These are phyloP conservation scores for Botryotinia globosa DNA, from an alignment of 2,329 filamentous ascomycete genomes.

Conservation along the genomic window DNA sequence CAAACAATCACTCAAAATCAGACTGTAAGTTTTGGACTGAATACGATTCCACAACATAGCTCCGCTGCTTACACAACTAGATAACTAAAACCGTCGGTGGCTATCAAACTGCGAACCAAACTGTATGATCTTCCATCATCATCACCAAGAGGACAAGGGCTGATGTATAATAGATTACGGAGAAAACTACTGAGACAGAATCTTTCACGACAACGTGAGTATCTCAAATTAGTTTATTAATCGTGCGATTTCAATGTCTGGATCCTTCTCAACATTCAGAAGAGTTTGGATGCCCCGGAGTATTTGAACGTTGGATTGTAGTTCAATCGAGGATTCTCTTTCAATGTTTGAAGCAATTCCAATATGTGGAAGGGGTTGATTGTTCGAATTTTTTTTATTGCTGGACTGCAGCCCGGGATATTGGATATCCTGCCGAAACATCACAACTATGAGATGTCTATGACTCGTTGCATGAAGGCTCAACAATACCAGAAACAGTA, in stretches of 20 bases:
- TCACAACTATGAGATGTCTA: not conserved
- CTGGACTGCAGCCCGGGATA: not conserved
- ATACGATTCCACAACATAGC: not conserved
- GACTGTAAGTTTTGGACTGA: not conserved
- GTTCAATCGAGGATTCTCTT: not conserved
- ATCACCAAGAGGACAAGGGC: not conserved
- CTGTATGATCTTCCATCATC: not conserved
- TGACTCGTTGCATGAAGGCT: not conserved
- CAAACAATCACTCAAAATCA: constrained; percentile 7
- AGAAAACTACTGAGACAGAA: constrained; percentile 14
- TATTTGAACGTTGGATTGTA: not conserved
- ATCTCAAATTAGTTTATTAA: not conserved
- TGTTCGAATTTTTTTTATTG: too few relatives aligned
- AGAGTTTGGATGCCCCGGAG: not conserved
- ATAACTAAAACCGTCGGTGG: constrained; percentile 8
- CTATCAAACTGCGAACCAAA: constrained; percentile 7
- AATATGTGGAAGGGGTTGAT: not conserved
- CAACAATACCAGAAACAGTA: not conserved
- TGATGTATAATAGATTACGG: constrained; percentile 7
- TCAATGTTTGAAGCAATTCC: not conserved
- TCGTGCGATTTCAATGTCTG: not conserved
- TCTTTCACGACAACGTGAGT: constrained; percentile 17
- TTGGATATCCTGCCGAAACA: not conserved
- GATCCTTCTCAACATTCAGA: not conserved
- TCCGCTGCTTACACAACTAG: not conserved